These are phyloP conservation scores for Fraxinus ornus DNA, from an alignment of 305 asterid genomes.

Conservation along the genomic window DNA sequence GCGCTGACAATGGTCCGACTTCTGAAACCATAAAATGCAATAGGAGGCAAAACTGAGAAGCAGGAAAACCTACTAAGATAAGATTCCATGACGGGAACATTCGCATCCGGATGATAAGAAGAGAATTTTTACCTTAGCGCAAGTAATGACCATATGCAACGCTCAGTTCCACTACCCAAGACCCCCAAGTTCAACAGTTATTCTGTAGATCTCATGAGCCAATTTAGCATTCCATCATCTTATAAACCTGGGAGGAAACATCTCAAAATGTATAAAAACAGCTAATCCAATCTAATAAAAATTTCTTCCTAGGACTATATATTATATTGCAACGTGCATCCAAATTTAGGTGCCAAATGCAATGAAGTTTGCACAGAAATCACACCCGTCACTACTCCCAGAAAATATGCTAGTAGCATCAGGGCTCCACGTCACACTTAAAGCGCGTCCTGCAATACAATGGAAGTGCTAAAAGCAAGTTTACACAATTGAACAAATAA, in stretches of 20 bases:
- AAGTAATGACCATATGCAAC: slow-evolving; percentile 89
- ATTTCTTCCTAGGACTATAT: background rate
- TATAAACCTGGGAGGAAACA: slow-evolving; percentile 51
- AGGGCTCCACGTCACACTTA: slow-evolving; percentile 83
- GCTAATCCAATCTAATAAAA: background rate
- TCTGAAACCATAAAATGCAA: slow-evolving; percentile 39
- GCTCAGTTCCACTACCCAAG: slow-evolving; percentile 59
- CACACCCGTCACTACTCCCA: slow-evolving; percentile 83
- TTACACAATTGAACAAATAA: slow-evolving; percentile 5
- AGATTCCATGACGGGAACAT: background rate
- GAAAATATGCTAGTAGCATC: slow-evolving; percentile 76
- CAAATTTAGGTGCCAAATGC: background rate
- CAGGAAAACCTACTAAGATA: background rate
- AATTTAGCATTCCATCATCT: slow-evolving; percentile 90
- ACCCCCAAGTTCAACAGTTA: slow-evolving; percentile 84
- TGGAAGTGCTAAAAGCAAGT: background rate
- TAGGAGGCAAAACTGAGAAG: background rate
- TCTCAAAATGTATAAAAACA: slow-evolving; percentile 10
- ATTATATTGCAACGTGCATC: background rate
- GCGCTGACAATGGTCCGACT: slow-evolving; percentile 85
- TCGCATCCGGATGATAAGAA: background rate
- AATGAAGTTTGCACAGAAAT: background rate
- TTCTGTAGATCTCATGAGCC: slow-evolving; percentile 70
- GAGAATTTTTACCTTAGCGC: slow-evolving; percentile 54
- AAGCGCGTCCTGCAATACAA: slow-evolving; percentile 53